Evolutionary conservation across 2,329 filamentous ascomycete species (phyloP).

Genomic region (Coniella vitis): DNA sequence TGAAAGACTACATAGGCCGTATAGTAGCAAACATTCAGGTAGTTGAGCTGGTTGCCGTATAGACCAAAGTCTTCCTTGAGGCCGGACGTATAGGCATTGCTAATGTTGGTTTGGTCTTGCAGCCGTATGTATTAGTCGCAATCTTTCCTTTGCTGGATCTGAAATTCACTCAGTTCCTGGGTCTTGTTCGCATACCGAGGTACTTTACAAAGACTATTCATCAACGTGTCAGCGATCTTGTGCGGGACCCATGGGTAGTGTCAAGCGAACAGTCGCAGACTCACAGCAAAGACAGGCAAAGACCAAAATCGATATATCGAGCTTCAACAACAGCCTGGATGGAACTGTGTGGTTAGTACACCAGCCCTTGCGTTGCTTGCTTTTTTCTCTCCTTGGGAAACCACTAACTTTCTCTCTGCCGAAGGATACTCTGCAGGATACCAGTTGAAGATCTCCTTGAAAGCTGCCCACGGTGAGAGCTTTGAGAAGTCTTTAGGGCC

Average conservation of each 20-base stretch:
- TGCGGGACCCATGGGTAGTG: background rate
- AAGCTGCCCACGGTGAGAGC: conserved; percentile 17
- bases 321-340: conserved; percentile 26
- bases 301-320: conserved; percentile 27
- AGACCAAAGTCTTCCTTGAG: conserved; percentile 32
- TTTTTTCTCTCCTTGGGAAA: too few species aligned
- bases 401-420: conserved; percentile 24
- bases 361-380: background rate
- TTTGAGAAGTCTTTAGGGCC: conserved; percentile 5
- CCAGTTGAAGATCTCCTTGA: conserved; percentile 30
- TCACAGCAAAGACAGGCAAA: conserved; percentile 28
- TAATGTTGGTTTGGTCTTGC: conserved; percentile 27
- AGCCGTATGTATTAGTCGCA: background rate
- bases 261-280: conserved; percentile 3
- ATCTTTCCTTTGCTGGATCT: background rate
- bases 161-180: too few species aligned
- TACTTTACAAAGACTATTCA: conserved; percentile 27
- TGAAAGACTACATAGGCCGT: conserved; percentile 31
- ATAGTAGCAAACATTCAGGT: conserved; percentile 35
- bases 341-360: background rate
- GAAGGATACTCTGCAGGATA: conserved; percentile 26
- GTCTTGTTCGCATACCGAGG: conserved; percentile 19
- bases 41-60: conserved; percentile 33
- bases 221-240: background rate
- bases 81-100: conserved; percentile 32